Evolutionary conservation across 345 rosid genomes (phyloP), one percentile per base, ranked within the genome.

Genomic region (Barbarea vulgaris): DNA sequence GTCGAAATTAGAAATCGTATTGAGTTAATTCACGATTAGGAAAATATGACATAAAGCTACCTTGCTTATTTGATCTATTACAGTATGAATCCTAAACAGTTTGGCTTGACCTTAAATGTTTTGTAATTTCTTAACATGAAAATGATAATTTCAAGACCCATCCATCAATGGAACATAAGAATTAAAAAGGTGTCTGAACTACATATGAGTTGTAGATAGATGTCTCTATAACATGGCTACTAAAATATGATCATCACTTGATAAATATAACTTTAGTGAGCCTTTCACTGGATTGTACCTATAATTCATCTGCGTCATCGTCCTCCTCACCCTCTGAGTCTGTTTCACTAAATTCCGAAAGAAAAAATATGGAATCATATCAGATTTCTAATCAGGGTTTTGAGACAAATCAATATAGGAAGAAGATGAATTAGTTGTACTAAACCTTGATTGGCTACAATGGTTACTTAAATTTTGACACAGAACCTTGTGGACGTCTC

Each of bases 381-480:
- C 21, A 59, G 44, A 65, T 36, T 22, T 44, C 27, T 42, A 11
- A 60, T 7, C 30, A 72, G 37, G 17, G 36, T 25, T 24, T 51
- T 9, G 24, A 21, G 64, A 33, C n/a, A 60, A 13, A 51, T 8
- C 51, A 37, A 27, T 3, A 8, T 17, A 36, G 31, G 33, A 58
- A 25, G 44, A 11, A 25, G 14, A n/a, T n/a, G n/a, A 25, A 53
- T 2, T 30, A 51, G 8, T 25, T 28, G 68, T 41, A 12, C 55
- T 64, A 61, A 84, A 90, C 98, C 98, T 87, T 67, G 82, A 76
- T 22, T 64, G 61, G 61, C 67, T 72, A 82, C 98, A 92, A 59
- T 87, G 94, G 72, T 85, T 76, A 88, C 96, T 92, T 80, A 92
- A 80, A 77, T 83, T 90, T 77, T 87, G 85, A 74, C 97, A 95